Conservation (phyloP, 495 filamentous ascomycete genomes). For the Annulohypoxylon nitens region DNA sequence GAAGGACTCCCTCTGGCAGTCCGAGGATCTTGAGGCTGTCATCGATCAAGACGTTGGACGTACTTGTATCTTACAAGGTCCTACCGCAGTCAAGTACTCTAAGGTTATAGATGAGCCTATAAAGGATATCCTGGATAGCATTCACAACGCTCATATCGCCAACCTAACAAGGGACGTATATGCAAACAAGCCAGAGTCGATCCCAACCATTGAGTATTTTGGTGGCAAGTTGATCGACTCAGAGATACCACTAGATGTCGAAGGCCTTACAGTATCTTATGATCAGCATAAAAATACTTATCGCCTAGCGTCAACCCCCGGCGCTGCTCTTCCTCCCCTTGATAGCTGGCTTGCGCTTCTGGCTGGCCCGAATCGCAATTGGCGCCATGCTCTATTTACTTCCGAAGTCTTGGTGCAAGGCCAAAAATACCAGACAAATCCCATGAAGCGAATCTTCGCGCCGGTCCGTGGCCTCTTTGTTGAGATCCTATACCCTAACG, state of each 20-base stretch:
- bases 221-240: slow-evolving; percentile 82
- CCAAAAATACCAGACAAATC: slow-evolving; percentile 96
- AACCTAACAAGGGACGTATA: slow-evolving; percentile 85
- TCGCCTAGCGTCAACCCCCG: slow-evolving; percentile 78
- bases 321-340: slow-evolving; percentile 76
- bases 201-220: slow-evolving; percentile 94
- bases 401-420: slow-evolving; percentile 95
- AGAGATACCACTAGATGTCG: slow-evolving; percentile 72
- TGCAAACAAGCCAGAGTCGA: slow-evolving; percentile 73
- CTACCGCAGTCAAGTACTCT: slow-evolving; percentile 92
- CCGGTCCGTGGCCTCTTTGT: slow-evolving; percentile 88
- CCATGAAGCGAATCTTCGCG: slow-evolving; percentile 89
- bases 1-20: slow-evolving; percentile 99
- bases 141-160: slow-evolving; percentile 89
- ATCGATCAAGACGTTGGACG: slow-evolving; percentile 94
- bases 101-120: slow-evolving; percentile 90
- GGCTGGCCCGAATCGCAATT: slow-evolving; percentile 86
- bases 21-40: slow-evolving; percentile 95
- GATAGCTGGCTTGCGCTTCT: slow-evolving; percentile 89
- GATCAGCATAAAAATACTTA: slow-evolving; percentile 82
- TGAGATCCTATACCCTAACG: slow-evolving; percentile 82
- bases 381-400: slow-evolving; percentile 98
- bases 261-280: slow-evolving; percentile 83
- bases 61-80: slow-evolving; percentile 95
- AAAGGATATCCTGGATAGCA: slow-evolving; percentile 89